Percentiles rank a stretch among this genome's conserved stretches.
Evolutionary conservation across 345 rosid genomes (phyloP).

Genomic region (Hibiscus trionum): DNA sequence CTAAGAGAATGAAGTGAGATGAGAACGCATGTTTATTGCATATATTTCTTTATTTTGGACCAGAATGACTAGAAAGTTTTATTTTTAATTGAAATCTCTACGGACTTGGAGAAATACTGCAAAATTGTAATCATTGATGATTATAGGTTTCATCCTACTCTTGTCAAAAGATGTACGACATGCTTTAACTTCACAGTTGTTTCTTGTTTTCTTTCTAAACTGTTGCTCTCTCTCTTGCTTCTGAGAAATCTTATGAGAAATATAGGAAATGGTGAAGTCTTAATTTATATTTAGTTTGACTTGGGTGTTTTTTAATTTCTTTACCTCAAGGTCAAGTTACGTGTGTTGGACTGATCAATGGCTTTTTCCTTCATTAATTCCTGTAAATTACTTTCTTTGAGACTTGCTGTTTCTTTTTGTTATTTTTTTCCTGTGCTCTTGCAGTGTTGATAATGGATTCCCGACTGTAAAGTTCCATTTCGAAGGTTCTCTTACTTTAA

Average conservation of each 20-base stretch:
- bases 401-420: background rate
- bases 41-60: background rate
- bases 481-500: slow-evolving; percentile 48
- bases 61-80: background rate
- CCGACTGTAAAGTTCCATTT: slow-evolving; percentile 61
- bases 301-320: background rate
- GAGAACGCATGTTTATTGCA: background rate
- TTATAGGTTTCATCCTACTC: background rate
- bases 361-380: slow-evolving; percentile 4
- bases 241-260: background rate
- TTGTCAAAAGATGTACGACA: background rate
- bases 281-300: background rate
- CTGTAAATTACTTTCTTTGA: background rate
- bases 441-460: slow-evolving; percentile 68
- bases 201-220: background rate
- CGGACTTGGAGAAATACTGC: background rate
- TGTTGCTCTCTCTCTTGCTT: background rate
- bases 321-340: background rate
- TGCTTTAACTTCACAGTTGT: background rate
- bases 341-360: background rate
- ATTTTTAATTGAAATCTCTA: background rate
- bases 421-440: slow-evolving; percentile 5
- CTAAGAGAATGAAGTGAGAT: background rate
- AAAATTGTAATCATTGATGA: background rate
- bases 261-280: background rate